A percentile compares a stretch with the other conserved stretches of the same genome.
Conservation (phyloP, 768 basidiomycete species). For the Symmetrospora coprosmae region DNA sequence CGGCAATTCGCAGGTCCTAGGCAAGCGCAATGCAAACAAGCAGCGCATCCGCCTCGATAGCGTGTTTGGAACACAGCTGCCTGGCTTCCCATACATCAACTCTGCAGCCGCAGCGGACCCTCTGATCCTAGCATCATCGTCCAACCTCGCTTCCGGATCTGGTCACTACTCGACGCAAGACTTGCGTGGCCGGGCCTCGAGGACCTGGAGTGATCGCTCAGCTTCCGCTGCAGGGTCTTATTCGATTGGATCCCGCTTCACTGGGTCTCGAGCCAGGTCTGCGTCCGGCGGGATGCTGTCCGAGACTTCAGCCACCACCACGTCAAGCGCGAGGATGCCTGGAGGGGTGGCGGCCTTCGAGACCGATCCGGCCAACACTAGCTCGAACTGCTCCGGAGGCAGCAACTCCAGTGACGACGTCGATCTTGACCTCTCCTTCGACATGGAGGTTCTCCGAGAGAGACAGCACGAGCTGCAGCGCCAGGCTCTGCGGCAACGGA, state of each 20-base stretch:
- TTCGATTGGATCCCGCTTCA: background rate
- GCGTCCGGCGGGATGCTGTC: too few relatives aligned
- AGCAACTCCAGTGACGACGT: slow-evolving; percentile 20
- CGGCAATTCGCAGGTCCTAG: background rate
- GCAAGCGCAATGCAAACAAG: background rate
- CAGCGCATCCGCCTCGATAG: slow-evolving; percentile 6
- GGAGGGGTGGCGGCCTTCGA: too few relatives aligned
- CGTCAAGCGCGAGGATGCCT: too few relatives aligned
- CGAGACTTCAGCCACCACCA: too few relatives aligned
- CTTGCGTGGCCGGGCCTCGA: background rate
- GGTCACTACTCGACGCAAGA: too few relatives aligned
- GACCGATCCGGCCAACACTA: too few relatives aligned
- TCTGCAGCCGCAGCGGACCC: slow-evolving; percentile 5
- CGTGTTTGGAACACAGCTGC: slow-evolving; percentile 5
- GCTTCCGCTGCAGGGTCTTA: background rate
- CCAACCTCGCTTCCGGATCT: background rate
- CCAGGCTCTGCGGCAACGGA: background rate
- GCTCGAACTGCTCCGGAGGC: slow-evolving; percentile 14
- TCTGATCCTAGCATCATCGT: background rate
- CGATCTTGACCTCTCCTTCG: slow-evolving; percentile 12
- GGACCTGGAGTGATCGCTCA: background rate
- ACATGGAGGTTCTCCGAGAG: slow-evolving; percentile 7
- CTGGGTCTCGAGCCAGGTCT: background rate
- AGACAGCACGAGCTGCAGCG: slow-evolving; percentile 1
- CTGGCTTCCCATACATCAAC: slow-evolving; percentile 18